Evolutionary conservation across 2,329 filamentous ascomycete genomes (phyloP).

Genomic region (Trichocomaceae sp.): DNA sequence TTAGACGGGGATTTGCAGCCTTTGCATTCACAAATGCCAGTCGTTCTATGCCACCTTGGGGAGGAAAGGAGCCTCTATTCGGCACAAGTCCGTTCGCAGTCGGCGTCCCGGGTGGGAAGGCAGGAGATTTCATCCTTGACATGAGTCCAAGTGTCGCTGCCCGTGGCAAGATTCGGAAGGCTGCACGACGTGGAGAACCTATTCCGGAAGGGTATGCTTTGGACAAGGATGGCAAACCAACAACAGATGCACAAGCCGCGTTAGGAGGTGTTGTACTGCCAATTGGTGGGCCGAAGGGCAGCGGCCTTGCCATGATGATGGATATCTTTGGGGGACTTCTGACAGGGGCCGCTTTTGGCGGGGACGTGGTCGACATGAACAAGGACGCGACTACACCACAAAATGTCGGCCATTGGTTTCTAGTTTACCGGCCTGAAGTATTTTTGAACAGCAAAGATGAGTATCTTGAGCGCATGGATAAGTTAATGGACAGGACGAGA

Average conservation of each 20-base stretch:
- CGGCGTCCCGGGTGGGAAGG: conserved; percentile 8
- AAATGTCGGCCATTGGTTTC: conserved; percentile 10
- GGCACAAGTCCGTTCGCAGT: conserved; percentile 15
- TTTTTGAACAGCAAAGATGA: neutral
- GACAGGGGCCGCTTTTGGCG: conserved; percentile 5
- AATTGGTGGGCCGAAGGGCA: conserved; percentile 16
- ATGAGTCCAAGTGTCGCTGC: conserved; percentile 22
- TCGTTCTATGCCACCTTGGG: conserved; percentile 29
- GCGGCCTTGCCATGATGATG: conserved; percentile 16
- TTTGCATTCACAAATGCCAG: conserved; percentile 32
- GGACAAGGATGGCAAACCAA: conserved; percentile 18
- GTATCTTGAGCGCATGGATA: conserved; percentile 4
- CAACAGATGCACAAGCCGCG: conserved; percentile 18
- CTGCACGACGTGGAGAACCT: conserved; percentile 19
- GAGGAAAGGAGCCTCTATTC: conserved; percentile 17
- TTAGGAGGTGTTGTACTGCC: conserved; percentile 18
- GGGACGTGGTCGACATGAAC: conserved; percentile 8
- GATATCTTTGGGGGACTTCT: conserved; percentile 11
- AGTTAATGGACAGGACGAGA: neutral
- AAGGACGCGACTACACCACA: conserved; percentile 7
- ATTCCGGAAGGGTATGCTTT: conserved; percentile 22
- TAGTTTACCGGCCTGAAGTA: conserved; percentile 4
- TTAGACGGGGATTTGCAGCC: conserved; percentile 16
- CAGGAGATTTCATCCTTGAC: conserved; percentile 19
- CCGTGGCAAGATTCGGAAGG: conserved; percentile 22